Base-by-base conservation (phyloP, 306 rosid genomes). In the Vigna unguiculata region DNA sequence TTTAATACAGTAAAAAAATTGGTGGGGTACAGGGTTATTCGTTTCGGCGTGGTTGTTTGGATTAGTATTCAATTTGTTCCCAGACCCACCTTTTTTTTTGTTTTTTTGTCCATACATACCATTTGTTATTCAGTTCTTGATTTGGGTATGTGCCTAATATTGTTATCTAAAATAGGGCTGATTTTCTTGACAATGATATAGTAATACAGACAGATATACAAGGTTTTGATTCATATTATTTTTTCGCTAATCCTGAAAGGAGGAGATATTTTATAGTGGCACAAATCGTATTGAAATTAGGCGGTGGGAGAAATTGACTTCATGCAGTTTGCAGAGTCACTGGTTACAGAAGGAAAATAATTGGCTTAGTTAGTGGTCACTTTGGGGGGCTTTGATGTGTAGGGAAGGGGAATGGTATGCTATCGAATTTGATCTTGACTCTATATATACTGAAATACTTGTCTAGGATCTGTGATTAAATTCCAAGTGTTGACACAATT, bases 141-240 rank as follows among this genome's bases (percentile, higher is more conserved):
- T 78, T 67, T 30, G 21, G 64, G 46, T 51, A 25, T 54, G 49
- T 64, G 63, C 59, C 22, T 30, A 34, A 16, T 59, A 34, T 75
- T 59, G 11, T 72, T 81, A 54, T 53, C 22, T 21, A 62, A 63
- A 54, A 16, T 19, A 16, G 7, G 60, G 3, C 28, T 9, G 64
- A 41, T 17, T 17, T 76, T 53, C 16, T 60, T 30, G 21, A 66
- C 57, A 38, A 11, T 65, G 78, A 45, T 63, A 55, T 41, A 19
- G 24, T 63, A 64, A 20, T 61, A 16, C 69, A 21, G 62, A 61
- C 72, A 21, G 16, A 71, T 58, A 65, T 59, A 59, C 30, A 67
- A n/a, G 66, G 77, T 72, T 77, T 69, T 69, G n/a, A 54, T 81
- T 60, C 64, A 22, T 62, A 19, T 10, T 51, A 48, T 75, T 64